Conservation (phyloP, 352 stramenopile species). For the Globisporangium okanoganense region DNA sequence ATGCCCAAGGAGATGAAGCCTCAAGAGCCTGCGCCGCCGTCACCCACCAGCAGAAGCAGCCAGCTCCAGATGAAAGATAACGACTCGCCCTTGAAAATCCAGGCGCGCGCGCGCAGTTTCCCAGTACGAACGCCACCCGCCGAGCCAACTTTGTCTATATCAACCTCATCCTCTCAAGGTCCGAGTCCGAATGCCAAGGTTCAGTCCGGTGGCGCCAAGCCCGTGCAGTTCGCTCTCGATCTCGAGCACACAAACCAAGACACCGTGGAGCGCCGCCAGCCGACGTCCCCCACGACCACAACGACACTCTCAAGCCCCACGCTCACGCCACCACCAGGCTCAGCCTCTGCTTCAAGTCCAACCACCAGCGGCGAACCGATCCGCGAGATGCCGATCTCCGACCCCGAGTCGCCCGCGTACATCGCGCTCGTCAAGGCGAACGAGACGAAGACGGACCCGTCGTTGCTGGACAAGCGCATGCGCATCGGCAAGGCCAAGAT, state of each 20-base stretch:
- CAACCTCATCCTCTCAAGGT: not conserved
- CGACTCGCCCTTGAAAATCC: slow-evolving; percentile 11
- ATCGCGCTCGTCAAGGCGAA: slow-evolving; percentile 40
- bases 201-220: not conserved
- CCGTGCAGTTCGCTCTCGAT: slow-evolving; percentile 13
- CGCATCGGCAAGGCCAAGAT: slow-evolving; percentile 52
- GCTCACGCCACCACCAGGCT: not conserved
- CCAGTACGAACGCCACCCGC: not conserved
- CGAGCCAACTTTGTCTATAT: not conserved
- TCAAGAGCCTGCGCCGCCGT: not conserved
- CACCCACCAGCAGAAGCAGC: not conserved
- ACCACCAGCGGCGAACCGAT: slow-evolving; percentile 12
- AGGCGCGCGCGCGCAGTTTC: slow-evolving; percentile 16
- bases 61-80: slow-evolving; percentile 7
- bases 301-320: slow-evolving; percentile 10
- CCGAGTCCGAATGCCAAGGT: not conserved
- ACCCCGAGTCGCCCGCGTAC: slow-evolving; percentile 36
- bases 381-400: slow-evolving; percentile 22
- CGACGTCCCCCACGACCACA: slow-evolving; percentile 5
- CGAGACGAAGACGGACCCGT: slow-evolving; percentile 34
- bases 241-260: slow-evolving; percentile 20
- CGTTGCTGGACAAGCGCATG: slow-evolving; percentile 52
- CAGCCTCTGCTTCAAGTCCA: not conserved
- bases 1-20: not conserved
- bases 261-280: slow-evolving; percentile 1